These are phyloP conservation scores for Tulasnella sp. DNA, from an alignment of 768 basidiomycete species.

Conservation along the genomic window DNA sequence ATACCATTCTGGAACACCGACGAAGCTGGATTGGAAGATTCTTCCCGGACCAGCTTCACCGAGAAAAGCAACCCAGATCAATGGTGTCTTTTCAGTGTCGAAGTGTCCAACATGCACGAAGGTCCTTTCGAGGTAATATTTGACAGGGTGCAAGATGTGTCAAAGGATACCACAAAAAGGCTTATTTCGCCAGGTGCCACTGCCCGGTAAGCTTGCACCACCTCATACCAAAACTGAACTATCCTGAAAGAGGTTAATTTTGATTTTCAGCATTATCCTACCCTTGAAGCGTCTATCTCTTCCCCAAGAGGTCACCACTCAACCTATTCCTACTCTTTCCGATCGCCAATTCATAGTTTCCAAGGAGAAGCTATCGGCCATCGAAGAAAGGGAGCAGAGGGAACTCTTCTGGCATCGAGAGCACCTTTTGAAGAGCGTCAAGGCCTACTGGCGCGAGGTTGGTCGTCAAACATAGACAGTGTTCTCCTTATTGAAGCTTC, in stretches of 20 bases:
- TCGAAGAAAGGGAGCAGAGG: constrained; percentile 51
- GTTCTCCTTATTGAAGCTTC: background rate
- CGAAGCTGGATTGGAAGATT: constrained; percentile 20
- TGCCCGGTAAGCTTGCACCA: constrained; percentile 44
- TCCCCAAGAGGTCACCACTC: constrained; percentile 41
- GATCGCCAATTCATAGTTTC: constrained; percentile 86
- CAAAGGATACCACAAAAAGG: constrained; percentile 35
- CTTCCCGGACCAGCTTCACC: constrained; percentile 19
- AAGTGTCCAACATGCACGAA: constrained; percentile 87
- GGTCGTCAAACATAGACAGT: constrained; percentile 14
- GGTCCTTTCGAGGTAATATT: constrained; percentile 84
- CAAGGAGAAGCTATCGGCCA: constrained; percentile 48
- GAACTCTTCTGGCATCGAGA: constrained; percentile 97
- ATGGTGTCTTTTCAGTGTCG: constrained; percentile 81
- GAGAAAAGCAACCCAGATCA: constrained; percentile 30
- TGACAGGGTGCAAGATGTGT: constrained; percentile 42
- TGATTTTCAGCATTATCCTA: constrained; percentile 41
- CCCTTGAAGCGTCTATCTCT: constrained; percentile 64
- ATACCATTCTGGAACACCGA: constrained; percentile 42
- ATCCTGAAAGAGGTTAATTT: background rate
- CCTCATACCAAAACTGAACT: background rate
- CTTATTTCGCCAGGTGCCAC: constrained; percentile 83
- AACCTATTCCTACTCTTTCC: constrained; percentile 72
- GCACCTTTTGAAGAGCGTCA: constrained; percentile 57
- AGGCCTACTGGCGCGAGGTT: constrained; percentile 81